Evolutionary conservation across 345 rosid species (phyloP).

Genomic region (Combretum micranthum): DNA sequence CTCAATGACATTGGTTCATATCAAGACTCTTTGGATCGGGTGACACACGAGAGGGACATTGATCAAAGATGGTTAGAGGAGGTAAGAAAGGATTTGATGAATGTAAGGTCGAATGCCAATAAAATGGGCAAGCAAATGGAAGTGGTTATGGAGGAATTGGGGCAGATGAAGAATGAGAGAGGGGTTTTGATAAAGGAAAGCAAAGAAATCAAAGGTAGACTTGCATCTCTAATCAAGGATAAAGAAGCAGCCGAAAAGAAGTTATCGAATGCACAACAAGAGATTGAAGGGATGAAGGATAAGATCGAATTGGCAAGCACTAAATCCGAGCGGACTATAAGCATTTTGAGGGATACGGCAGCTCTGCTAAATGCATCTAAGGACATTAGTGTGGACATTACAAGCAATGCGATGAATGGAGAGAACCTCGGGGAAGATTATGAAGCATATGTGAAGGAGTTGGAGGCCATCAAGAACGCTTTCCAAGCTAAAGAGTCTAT

Average conservation of each 20-base stretch:
- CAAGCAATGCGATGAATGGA: conserved; percentile 9
- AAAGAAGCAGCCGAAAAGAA: conserved; percentile 31
- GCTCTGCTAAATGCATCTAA: conserved; percentile 27
- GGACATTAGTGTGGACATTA: conserved; percentile 10
- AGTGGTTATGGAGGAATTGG: conserved; percentile 26
- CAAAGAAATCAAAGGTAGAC: conserved; percentile 20
- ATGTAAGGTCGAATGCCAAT: conserved; percentile 21
- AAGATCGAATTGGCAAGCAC: conserved; percentile 28
- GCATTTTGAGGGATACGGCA: conserved; percentile 45
- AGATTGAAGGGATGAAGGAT: conserved; percentile 25
- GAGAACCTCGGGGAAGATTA: conserved; percentile 26
- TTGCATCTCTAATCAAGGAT: conserved; percentile 27
- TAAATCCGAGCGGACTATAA: conserved; percentile 30
- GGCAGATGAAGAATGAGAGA: conserved; percentile 17
- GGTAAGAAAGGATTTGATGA: conserved; percentile 32
- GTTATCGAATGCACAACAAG: conserved; percentile 31
- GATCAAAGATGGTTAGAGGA: conserved; percentile 27
- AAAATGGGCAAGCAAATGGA: conserved; percentile 37
- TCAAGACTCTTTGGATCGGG: conserved; percentile 21
- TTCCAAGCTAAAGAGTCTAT: conserved; percentile 35
- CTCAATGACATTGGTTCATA: conserved; percentile 17
- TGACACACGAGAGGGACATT: conserved; percentile 32
- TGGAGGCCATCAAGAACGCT: conserved; percentile 48
- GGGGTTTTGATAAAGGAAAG: conserved; percentile 26
- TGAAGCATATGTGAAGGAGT: conserved; percentile 28